Evolutionary conservation across 768 basidiomycete species (phyloP).

Genomic region (Panus rudis): DNA sequence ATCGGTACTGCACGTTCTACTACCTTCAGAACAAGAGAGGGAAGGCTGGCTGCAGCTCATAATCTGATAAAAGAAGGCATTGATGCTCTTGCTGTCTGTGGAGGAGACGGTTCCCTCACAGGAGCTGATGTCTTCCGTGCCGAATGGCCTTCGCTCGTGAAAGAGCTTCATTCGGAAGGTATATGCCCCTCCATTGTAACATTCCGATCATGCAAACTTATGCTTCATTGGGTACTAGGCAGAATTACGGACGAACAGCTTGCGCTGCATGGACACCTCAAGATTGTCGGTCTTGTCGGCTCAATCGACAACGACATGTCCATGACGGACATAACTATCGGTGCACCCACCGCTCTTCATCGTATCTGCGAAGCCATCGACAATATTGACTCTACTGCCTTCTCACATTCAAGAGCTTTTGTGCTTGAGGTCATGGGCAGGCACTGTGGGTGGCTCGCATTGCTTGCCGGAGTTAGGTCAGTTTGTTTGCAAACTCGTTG

Average conservation of each 20-base stretch:
- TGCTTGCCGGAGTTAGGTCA: conserved; percentile 86
- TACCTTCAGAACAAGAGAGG: conserved; percentile 80
- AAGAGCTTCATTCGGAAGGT: conserved; percentile 60
- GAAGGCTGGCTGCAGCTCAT: conserved; percentile 79
- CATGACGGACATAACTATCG: conserved; percentile 95
- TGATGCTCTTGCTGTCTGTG: conserved; percentile 93
- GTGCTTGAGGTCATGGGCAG: conserved; percentile 99
- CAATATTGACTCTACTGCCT: conserved; percentile 95
- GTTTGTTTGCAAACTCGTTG: conserved; percentile 15
- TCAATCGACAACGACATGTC: conserved; percentile 99
- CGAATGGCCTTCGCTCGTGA: conserved; percentile 89
- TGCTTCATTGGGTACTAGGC: conserved; percentile 34
- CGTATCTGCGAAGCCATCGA: conserved; percentile 98
- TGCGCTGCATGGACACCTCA: conserved; percentile 71
- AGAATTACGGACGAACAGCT: conserved; percentile 72
- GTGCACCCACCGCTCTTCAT: conserved; percentile 90
- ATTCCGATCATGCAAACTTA: neutral
- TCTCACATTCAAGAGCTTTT: conserved; percentile 94
- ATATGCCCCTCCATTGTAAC: conserved; percentile 9
- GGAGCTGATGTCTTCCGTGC: conserved; percentile 90
- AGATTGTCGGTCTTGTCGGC: conserved; percentile 96
- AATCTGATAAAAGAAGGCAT: conserved; percentile 97
- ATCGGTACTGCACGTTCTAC: conserved; percentile 90
- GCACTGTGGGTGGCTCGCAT: conserved; percentile 97
- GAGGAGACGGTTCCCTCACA: conserved; percentile 94